These are phyloP conservation scores for Lachnellula hyalina DNA, from an alignment of 2,329 filamentous ascomycete species.

Conservation along the genomic window DNA sequence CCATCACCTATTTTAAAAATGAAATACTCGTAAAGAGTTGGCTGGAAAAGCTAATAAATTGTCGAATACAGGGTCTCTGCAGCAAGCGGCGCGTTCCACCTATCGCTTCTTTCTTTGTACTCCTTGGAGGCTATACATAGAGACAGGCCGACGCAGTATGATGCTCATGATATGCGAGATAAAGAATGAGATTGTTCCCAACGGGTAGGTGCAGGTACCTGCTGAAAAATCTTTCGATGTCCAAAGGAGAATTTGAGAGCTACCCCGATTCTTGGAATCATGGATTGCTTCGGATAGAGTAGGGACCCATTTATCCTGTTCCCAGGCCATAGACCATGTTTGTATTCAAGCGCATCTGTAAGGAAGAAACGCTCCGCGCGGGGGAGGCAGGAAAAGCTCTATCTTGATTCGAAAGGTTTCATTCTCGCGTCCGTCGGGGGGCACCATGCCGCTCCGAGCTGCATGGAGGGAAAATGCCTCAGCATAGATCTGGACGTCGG, in stretches of 20 bases:
- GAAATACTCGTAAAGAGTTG: conserved; percentile 11
- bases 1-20: conserved; percentile 12
- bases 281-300: neutral
- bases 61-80: conserved; percentile 12
- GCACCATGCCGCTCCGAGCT: neutral
- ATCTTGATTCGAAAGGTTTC: neutral
- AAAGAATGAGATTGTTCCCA: conserved; percentile 11
- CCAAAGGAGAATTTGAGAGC: conserved; percentile 1
- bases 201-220: conserved; percentile 15
- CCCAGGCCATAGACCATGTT: neutral
- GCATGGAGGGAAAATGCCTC: neutral
- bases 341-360: neutral
- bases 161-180: conserved; percentile 17
- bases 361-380: neutral
- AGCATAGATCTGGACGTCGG: too few species aligned
- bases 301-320: neutral
- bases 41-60: conserved; percentile 8
- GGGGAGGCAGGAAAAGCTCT: neutral
- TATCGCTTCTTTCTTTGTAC: conserved; percentile 16
- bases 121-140: conserved; percentile 9
- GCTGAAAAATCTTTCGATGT: conserved; percentile 4
- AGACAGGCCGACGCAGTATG: conserved; percentile 19
- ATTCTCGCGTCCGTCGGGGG: neutral
- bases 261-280: neutral
- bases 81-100: conserved; percentile 2